These are phyloP conservation scores for Colletotrichum sp. DNA, from an alignment of 2,329 filamentous ascomycete species.

Conservation along the genomic window DNA sequence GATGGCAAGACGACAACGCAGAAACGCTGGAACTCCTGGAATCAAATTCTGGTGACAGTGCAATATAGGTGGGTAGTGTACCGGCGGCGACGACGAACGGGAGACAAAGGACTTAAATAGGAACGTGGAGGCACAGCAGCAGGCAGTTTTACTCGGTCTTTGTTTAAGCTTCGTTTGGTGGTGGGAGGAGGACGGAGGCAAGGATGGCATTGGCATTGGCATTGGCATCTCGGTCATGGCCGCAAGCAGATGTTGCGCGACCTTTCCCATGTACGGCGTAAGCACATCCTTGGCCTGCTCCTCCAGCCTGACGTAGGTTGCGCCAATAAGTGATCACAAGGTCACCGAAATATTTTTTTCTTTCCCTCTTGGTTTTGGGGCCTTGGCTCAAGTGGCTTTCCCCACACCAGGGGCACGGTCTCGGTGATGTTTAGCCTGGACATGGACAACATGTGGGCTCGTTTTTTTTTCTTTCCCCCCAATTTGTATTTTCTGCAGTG, in stretches of 20 bases:
- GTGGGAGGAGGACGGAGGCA: not conserved
- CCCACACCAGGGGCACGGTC: conserved; percentile 3
- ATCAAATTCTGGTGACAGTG: not conserved
- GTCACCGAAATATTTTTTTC: conserved; percentile 19
- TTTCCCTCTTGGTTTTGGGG: not conserved
- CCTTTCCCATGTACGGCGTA: conserved; percentile 12
- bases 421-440: not conserved
- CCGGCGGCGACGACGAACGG: not conserved
- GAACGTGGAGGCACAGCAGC: not conserved
- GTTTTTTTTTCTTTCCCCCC: not conserved
- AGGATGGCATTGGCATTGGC: not conserved
- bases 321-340: conserved; percentile 22
- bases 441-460: not conserved
- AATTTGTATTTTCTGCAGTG: not conserved
- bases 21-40: not conserved
- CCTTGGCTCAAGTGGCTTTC: not conserved
- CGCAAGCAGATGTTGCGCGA: conserved; percentile 18
- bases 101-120: conserved; percentile 19
- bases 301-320: conserved; percentile 5
- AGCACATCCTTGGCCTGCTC: conserved; percentile 15
- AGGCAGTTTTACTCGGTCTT: not conserved
- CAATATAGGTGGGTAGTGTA: not conserved
- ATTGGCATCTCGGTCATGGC: not conserved
- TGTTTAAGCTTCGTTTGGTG: conserved; percentile 1
- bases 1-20: not conserved